Percentiles rank a stretch among this genome's conserved stretches.
phyloP scores from a whole-genome alignment of 768 basidiomycete species.

The Xanthoconium stramineum region DNA sequence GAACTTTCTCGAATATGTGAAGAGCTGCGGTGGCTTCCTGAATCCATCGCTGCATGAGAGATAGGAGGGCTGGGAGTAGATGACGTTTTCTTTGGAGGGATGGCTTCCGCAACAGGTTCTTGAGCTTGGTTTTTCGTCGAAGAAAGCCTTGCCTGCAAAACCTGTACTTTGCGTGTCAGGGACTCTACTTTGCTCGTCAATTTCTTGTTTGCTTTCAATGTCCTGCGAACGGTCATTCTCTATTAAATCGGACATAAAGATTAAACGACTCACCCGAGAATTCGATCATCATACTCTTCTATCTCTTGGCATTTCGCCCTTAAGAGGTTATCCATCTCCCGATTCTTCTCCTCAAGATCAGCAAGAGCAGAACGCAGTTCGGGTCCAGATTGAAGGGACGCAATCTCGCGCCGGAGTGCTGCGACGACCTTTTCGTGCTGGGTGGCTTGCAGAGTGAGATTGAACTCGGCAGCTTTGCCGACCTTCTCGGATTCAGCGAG shows the following conservation, averaged over 20 bases:
- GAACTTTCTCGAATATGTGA: conserved; percentile 34
- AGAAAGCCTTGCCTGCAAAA: conserved; percentile 63
- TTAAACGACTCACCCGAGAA: conserved; percentile 56
- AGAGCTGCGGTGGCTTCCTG: conserved; percentile 2
- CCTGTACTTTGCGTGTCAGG: conserved; percentile 69
- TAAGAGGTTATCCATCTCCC: conserved; percentile 73
- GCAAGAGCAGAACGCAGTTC: conserved; percentile 52
- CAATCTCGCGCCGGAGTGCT: conserved; percentile 56
- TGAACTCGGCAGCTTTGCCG: conserved; percentile 61
- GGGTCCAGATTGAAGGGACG: conserved; percentile 48
- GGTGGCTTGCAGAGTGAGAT: conserved; percentile 57
- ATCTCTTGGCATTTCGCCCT: conserved; percentile 71
- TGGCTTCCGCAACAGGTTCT: conserved; percentile 8
- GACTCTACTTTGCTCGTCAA: conserved; percentile 65
- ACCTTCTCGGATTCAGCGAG: conserved; percentile 55
- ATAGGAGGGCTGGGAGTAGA: conserved; percentile 14
- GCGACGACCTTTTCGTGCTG: conserved; percentile 66
- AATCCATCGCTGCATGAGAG: neutral
- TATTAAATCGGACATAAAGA: conserved; percentile 3
- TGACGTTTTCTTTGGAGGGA: conserved; percentile 5
- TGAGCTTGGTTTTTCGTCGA: conserved; percentile 45
- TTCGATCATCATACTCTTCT: conserved; percentile 80
- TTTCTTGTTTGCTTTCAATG: conserved; percentile 80
- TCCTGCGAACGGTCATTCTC: conserved; percentile 38
- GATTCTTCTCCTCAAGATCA: conserved; percentile 66